phyloP scores from a whole-genome alignment of 805 yeast species.

The Sugiyamaella boreocaroliniensis region DNA sequence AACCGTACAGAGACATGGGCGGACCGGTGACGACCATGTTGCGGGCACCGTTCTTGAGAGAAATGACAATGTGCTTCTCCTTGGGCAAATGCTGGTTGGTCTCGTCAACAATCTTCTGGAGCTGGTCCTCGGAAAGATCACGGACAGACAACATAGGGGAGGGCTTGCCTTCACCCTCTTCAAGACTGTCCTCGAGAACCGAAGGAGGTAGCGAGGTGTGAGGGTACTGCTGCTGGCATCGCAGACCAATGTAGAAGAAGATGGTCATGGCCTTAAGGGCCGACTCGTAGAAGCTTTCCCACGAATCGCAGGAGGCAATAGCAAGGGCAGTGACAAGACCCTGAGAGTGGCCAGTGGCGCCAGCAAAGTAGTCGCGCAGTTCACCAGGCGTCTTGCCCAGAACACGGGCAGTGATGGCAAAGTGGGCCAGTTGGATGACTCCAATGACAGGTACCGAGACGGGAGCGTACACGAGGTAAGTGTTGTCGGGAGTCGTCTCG shows the following conservation, averaged over 20 bases:
- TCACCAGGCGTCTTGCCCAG: slow-evolving; percentile 88
- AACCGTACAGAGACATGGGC: slow-evolving; percentile 94
- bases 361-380: slow-evolving; percentile 52
- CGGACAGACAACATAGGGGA: slow-evolving; percentile 96
- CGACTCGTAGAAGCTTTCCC: slow-evolving; percentile 73
- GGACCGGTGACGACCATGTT: slow-evolving; percentile 96
- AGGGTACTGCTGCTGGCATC: slow-evolving; percentile 87
- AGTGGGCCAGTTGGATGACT: slow-evolving; percentile 90
- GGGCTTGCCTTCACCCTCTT: slow-evolving; percentile 92
- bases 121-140: slow-evolving; percentile 75
- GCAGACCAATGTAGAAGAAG: slow-evolving; percentile 87
- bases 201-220: slow-evolving; percentile 91
- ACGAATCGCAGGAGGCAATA: slow-evolving; percentile 68
- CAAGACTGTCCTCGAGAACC: slow-evolving; percentile 83
- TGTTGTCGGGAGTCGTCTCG: slow-evolving; percentile 81
- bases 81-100: slow-evolving; percentile 91
- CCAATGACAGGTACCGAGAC: slow-evolving; percentile 97
- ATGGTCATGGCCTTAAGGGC: slow-evolving; percentile 75
- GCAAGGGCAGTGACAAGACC: slow-evolving; percentile 85
- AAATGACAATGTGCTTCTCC: slow-evolving; percentile 84
- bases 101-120: slow-evolving; percentile 67
- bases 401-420: slow-evolving; percentile 76
- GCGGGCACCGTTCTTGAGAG: slow-evolving; percentile 92
- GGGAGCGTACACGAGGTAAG: slow-evolving; percentile 83
- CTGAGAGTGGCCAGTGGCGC: slow-evolving; percentile 42